phyloP scores from a whole-genome alignment of 495 filamentous ascomycete species.

The Aspergillus hancockii region DNA sequence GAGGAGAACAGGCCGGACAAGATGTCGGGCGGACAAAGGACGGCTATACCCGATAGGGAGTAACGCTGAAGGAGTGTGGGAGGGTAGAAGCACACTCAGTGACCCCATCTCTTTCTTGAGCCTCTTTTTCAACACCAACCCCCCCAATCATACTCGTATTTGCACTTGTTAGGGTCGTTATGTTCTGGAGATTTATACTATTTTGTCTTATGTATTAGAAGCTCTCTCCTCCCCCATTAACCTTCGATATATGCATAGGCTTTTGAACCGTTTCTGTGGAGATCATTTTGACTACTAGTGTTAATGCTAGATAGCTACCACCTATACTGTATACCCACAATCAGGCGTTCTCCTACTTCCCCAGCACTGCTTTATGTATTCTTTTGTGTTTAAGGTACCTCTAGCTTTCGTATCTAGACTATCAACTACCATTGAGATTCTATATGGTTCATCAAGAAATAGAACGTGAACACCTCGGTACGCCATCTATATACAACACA shows the following conservation, averaged over 20 bases:
- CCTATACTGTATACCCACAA: neutral
- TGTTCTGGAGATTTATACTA: slow-evolving; percentile 16
- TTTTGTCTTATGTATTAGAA: neutral
- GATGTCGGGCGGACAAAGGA: slow-evolving; percentile 31
- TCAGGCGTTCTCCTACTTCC: neutral
- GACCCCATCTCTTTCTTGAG: slow-evolving; percentile 21
- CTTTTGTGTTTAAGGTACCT: neutral
- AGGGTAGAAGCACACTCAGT: neutral
- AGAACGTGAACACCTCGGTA: neutral
- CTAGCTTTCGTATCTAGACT: neutral
- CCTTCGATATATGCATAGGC: neutral
- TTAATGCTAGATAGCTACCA: neutral
- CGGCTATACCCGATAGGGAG: slow-evolving; percentile 22
- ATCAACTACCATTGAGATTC: neutral
- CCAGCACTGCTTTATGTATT: neutral
- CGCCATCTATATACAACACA: neutral
- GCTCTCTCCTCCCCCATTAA: neutral
- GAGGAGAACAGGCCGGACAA: slow-evolving; percentile 40
- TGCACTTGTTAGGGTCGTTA: slow-evolving; percentile 48
- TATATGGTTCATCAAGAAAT: neutral
- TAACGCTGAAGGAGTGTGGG: neutral
- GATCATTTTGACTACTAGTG: slow-evolving; percentile 2
- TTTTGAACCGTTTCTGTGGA: neutral
- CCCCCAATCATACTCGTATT: slow-evolving; percentile 29
- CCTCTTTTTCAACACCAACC: slow-evolving; percentile 14